These are phyloP conservation scores for Populus hybrid DNA, from an alignment of 441 rosid genomes.

Conservation along the genomic window DNA sequence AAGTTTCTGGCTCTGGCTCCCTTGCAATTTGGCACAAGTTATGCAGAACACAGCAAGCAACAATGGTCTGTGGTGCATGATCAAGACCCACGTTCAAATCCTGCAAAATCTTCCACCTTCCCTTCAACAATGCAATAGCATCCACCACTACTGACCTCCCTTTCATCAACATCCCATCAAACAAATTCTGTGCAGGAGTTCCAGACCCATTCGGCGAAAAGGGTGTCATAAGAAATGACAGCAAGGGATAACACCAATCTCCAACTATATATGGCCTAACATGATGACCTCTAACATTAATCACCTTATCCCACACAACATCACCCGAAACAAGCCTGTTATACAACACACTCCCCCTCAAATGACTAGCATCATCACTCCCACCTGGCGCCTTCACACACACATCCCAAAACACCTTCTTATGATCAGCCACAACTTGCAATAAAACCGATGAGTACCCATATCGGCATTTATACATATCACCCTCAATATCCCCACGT, in stretches of 20 bases:
- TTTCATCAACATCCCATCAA: slow-evolving; percentile 97
- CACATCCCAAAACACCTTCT: slow-evolving; percentile 92
- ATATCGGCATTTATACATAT: slow-evolving; percentile 49
- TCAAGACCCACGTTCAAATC: slow-evolving; percentile 85
- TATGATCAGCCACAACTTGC: slow-evolving; percentile 93
- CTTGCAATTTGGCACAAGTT: slow-evolving; percentile 88
- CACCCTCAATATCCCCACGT: slow-evolving; percentile 27
- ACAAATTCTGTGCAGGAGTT: slow-evolving; percentile 77
- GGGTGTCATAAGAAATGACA: slow-evolving; percentile 87
- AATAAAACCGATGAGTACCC: slow-evolving; percentile 83
- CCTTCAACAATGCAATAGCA: slow-evolving; percentile 83
- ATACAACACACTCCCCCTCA: slow-evolving; percentile 81
- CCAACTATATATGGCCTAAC: slow-evolving; percentile 89
- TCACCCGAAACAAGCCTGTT: slow-evolving; percentile 77
- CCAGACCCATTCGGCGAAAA: slow-evolving; percentile 77
- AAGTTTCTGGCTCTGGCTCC: slow-evolving; percentile 92
- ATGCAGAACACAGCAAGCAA: slow-evolving; percentile 95
- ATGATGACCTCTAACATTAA: slow-evolving; percentile 71
- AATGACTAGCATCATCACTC: slow-evolving; percentile 71
- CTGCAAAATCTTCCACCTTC: slow-evolving; percentile 92
- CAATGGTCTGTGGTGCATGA: slow-evolving; percentile 94
- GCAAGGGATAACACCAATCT: slow-evolving; percentile 89
- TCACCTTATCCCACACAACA: slow-evolving; percentile 84
- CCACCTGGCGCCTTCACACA: slow-evolving; percentile 92
- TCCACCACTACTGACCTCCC: slow-evolving; percentile 90